These are phyloP conservation scores for Sordariomycetes sp. DNA, from an alignment of 2,329 filamentous ascomycete species.

Conservation along the genomic window DNA sequence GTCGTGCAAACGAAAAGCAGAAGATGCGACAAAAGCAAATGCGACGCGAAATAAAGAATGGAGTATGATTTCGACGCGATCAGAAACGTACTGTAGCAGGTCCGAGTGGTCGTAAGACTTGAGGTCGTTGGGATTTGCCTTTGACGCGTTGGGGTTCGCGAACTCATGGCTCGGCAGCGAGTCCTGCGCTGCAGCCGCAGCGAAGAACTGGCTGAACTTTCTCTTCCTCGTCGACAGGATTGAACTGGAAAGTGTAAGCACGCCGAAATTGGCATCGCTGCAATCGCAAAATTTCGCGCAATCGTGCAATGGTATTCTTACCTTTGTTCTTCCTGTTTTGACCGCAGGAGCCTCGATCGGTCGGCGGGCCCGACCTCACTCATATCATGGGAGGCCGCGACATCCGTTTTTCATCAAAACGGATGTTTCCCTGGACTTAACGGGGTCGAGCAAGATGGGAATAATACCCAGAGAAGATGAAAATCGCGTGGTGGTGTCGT, in stretches of 20 bases:
- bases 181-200: constrained; percentile 58
- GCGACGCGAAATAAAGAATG: not conserved
- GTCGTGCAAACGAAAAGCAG: not conserved
- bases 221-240: constrained; percentile 77
- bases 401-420: constrained; percentile 56
- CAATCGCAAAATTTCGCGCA: constrained; percentile 36
- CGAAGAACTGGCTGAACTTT: constrained; percentile 79
- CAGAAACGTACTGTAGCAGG: constrained; percentile 41
- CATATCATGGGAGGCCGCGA: constrained; percentile 56
- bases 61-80: not conserved
- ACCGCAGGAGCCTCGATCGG: constrained; percentile 52
- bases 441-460: constrained; percentile 6
- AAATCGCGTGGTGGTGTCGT: constrained; percentile 5
- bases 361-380: constrained; percentile 56
- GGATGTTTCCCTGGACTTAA: constrained; percentile 23
- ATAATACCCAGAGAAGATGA: constrained; percentile 4
- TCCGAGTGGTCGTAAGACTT: constrained; percentile 20
- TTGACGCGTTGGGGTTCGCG: constrained; percentile 36
- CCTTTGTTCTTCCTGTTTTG: constrained; percentile 49
- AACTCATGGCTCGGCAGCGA: constrained; percentile 45
- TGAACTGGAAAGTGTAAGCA: constrained; percentile 41
- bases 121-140: constrained; percentile 38
- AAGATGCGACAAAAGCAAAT: not conserved
- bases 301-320: constrained; percentile 29
- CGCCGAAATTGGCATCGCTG: constrained; percentile 26